phyloP scores from a whole-genome alignment of 108 stramenopile species.

The Seminavis robusta region DNA sequence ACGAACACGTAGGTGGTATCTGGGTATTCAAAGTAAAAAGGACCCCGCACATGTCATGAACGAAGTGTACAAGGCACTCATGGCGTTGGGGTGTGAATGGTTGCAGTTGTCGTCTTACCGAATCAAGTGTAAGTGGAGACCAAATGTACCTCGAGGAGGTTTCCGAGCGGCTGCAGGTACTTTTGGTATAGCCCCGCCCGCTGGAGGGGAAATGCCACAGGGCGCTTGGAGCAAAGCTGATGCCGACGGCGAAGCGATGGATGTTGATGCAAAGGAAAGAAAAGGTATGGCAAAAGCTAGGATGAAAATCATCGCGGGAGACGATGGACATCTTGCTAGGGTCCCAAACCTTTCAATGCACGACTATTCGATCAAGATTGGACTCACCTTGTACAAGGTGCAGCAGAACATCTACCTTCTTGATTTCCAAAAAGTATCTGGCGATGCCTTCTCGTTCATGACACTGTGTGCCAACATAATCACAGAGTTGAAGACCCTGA shows the following conservation, averaged over 20 bases:
- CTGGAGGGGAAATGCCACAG: slow-evolving; percentile 61
- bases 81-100: slow-evolving; percentile 95
- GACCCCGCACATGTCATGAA: slow-evolving; percentile 99
- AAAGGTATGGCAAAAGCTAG: slow-evolving; percentile 12
- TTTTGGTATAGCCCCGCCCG: slow-evolving; percentile 37
- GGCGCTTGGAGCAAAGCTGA: background rate
- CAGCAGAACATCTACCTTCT: slow-evolving; percentile 97
- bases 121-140: slow-evolving; percentile 95
- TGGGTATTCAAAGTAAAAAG: slow-evolving; percentile 98
- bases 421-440: slow-evolving; percentile 96
- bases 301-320: slow-evolving; percentile 71
- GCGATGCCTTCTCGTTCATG: slow-evolving; percentile 98
- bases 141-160: slow-evolving; percentile 49
- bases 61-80: slow-evolving; percentile 97
- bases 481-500: slow-evolving; percentile 95
- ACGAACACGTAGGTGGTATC: slow-evolving; percentile 94
- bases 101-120: slow-evolving; percentile 88
- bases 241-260: slow-evolving; percentile 11
- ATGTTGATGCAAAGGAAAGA: slow-evolving; percentile 12
- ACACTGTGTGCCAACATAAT: slow-evolving; percentile 96
- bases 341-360: slow-evolving; percentile 82
- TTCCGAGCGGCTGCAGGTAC: background rate
- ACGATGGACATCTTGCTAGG: slow-evolving; percentile 44
- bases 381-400: slow-evolving; percentile 96
- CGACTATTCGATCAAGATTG: slow-evolving; percentile 90